Base-by-base conservation (phyloP, 2,329 filamentous ascomycete species). In the Diplocarpon mali region DNA sequence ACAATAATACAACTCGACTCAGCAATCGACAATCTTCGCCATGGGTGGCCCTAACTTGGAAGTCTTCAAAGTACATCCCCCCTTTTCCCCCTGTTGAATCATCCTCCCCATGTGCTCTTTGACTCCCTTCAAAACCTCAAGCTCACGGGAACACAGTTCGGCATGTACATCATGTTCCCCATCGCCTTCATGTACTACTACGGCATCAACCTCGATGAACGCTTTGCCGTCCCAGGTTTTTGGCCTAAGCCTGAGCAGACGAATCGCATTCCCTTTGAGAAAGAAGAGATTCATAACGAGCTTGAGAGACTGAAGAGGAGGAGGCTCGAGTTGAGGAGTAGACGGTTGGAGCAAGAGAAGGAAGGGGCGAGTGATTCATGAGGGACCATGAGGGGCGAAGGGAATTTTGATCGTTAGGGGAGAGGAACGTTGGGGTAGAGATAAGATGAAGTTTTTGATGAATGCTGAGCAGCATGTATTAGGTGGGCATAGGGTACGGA, bases 101-200 rank as follows among this genome's bases (percentile, higher is more conserved):
- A 30, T 30, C 38, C 36, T 41, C 30, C n/a, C 9, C 42, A 9
- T 16, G 9, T 20, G 24, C 15, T 31, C 11, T 28, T 20, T 13
- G 6, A 12, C 28, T 12, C 32, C 32, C 16, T 2, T 9, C 12
- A 32, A 28, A 13, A 17, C 14, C 4, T 15, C 14, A 16, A 28
- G 5, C 13, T 14, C 11, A 28, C 5, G 10, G 29, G n/a, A 28
- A 38, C 35, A 45, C 51, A 95, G 90, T 98, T 98, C 66, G 89
- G 90, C 70, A 85, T 93, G 76, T 98, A 98, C 71, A 82, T 98
- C 70, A 83, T 95, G 75, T 98, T 98, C 68, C 92, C 92, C 14
- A 96, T 98, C 60, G 88, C 86, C 58, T 89, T 92, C 72, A 98
- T 98, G 92, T 96, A 93, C 74, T 98, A 98, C 72, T 98, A 96